These are phyloP conservation scores for Ettlia oleoabundans DNA, from an alignment of 139 green algal species.

Conservation along the genomic window DNA sequence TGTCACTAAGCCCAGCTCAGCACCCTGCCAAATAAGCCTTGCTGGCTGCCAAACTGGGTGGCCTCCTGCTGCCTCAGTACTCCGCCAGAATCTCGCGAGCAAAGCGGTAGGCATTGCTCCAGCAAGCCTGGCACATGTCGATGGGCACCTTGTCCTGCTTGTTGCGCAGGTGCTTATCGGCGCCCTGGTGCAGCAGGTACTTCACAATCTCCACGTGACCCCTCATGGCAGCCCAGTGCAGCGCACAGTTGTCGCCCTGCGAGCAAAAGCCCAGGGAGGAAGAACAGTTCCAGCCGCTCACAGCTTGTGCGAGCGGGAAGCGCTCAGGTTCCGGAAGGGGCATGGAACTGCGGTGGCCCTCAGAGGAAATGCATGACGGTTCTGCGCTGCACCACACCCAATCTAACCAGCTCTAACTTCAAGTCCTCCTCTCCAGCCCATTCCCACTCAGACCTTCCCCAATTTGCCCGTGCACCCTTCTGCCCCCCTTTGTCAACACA, in stretches of 20 bases:
- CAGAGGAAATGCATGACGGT: no score
- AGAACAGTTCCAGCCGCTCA: no score
- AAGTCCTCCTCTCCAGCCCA: not conserved
- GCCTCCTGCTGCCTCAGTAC: slow-evolving; percentile 12
- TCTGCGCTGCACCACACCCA: no score
- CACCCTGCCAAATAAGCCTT: no score
- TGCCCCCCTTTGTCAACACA: no score
- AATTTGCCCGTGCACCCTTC: no score
- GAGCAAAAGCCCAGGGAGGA: no score
- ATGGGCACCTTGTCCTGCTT: slow-evolving; percentile 74
- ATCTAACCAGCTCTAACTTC: not conserved
- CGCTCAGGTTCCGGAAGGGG: no score
- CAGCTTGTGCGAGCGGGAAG: no score
- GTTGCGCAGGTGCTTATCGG: slow-evolving; percentile 69
- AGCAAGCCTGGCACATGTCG: slow-evolving; percentile 74
- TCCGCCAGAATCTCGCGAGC: slow-evolving; percentile 66
- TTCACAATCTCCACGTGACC: slow-evolving; percentile 95
- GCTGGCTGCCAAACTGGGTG: not conserved
- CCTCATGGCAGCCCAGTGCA: slow-evolving; percentile 96
- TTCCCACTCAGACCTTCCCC: not conserved
- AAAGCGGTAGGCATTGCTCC: slow-evolving; percentile 78
- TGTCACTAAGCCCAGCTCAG: no score
- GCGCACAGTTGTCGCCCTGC: slow-evolving; percentile 93
- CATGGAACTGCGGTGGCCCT: no score
- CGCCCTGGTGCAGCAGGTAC: slow-evolving; percentile 70